Conservation (phyloP, 2,329 filamentous ascomycete species). For the Hawksworthiomyces lignivorus region DNA sequence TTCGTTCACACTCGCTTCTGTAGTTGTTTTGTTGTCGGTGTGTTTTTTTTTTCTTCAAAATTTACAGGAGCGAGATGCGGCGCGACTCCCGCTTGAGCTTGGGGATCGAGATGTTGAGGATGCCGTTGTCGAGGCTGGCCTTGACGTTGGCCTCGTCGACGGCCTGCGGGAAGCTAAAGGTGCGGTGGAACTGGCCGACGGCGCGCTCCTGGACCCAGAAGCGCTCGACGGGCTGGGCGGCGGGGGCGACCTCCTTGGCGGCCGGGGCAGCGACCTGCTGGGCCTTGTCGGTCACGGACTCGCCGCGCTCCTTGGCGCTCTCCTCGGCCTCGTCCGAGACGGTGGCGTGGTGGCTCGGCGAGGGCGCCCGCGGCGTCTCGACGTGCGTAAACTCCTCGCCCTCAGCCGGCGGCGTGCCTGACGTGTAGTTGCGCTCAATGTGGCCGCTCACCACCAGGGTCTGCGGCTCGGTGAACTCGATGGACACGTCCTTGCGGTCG, state of each 20-base stretch:
- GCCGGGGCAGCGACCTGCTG: constrained; percentile 13
- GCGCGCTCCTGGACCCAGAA: constrained; percentile 67
- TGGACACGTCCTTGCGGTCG: constrained; percentile 63
- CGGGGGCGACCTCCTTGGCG: neutral
- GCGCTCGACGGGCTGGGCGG: constrained; percentile 12
- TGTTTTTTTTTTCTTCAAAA: too few species aligned
- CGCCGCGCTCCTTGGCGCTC: constrained; percentile 18
- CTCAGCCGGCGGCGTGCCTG: constrained; percentile 41
- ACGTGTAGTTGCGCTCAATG: constrained; percentile 55
- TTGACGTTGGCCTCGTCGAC: constrained; percentile 56
- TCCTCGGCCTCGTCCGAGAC: constrained; percentile 54
- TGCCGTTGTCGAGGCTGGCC: constrained; percentile 57
- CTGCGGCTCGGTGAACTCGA: constrained; percentile 72
- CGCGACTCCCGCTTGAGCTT: constrained; percentile 54
- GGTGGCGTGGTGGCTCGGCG: constrained; percentile 46
- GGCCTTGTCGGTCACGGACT: constrained; percentile 23
- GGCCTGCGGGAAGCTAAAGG: constrained; percentile 58
- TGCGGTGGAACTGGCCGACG: constrained; percentile 59
- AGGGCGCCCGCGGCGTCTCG: constrained; percentile 13
- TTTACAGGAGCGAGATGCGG: constrained; percentile 48
- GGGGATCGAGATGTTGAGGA: constrained; percentile 56
- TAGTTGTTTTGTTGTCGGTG: too few species aligned
- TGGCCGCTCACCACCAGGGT: constrained; percentile 65
- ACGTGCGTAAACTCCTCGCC: constrained; percentile 29
- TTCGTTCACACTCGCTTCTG: too few species aligned